phyloP scores from a whole-genome alignment of 2,329 filamentous ascomycete genomes.

The Stagonosporopsis vannaccii region DNA sequence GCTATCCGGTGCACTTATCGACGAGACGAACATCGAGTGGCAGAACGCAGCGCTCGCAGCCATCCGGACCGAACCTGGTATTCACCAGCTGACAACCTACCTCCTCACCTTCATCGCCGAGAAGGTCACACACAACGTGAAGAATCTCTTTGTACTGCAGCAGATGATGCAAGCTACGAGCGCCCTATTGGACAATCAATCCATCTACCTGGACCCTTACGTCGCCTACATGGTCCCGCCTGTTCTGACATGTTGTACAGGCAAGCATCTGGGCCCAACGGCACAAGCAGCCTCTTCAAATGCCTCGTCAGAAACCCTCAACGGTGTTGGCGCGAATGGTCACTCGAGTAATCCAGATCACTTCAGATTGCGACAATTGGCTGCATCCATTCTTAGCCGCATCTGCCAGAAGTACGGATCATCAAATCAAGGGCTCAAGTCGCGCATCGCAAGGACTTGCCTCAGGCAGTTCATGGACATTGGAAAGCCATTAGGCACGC shows the following conservation, averaged over 20 bases:
- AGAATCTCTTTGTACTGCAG: conserved; percentile 85
- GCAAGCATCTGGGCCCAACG: conserved; percentile 75
- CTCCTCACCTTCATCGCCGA: conserved; percentile 96
- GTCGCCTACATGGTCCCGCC: conserved; percentile 78
- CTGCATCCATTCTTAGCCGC: conserved; percentile 79
- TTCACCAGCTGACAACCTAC: conserved; percentile 95
- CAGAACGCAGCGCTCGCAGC: conserved; percentile 86
- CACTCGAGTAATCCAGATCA: conserved; percentile 57
- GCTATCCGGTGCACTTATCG: conserved; percentile 85
- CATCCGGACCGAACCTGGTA: conserved; percentile 84
- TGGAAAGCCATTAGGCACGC: conserved; percentile 78
- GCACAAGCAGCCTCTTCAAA: conserved; percentile 59
- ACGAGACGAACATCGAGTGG: conserved; percentile 86
- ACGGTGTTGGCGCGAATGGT: conserved; percentile 42
- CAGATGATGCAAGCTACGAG: conserved; percentile 92
- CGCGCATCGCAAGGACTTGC: conserved; percentile 90
- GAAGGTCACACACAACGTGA: conserved; percentile 91
- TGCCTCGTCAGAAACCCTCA: conserved; percentile 56
- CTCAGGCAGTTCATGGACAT: conserved; percentile 92
- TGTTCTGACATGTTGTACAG: conserved; percentile 89
- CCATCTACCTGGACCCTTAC: conserved; percentile 76
- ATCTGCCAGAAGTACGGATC: conserved; percentile 83
- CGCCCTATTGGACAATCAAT: conserved; percentile 82
- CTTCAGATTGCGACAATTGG: conserved; percentile 83
- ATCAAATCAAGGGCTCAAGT: conserved; percentile 81